Evolutionary conservation across 2,329 filamentous ascomycete genomes (phyloP).

Genomic region (Colletotrichum spaethianum): DNA sequence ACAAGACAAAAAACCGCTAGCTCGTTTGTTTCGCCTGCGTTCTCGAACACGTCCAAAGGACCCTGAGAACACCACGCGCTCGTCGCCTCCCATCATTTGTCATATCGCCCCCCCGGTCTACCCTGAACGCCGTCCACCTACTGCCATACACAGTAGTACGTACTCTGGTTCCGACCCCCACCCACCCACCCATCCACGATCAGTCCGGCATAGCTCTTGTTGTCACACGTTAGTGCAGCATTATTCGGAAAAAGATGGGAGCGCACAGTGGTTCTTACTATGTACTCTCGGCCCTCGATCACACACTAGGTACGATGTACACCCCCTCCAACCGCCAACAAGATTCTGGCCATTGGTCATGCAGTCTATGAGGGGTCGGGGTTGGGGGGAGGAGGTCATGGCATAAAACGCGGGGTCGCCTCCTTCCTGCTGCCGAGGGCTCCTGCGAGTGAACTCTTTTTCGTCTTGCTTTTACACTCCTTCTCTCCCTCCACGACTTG

Average conservation of each 20-base stretch:
- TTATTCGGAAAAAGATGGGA: slow-evolving; percentile 17
- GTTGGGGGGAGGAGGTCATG: neutral
- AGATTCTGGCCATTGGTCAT: slow-evolving; percentile 38
- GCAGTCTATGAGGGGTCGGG: slow-evolving; percentile 32
- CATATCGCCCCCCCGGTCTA: slow-evolving; percentile 9
- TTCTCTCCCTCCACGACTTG: neutral
- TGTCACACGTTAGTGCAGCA: slow-evolving; percentile 35
- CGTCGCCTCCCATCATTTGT: slow-evolving; percentile 20
- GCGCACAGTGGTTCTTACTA: slow-evolving; percentile 28
- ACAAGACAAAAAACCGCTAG: neutral
- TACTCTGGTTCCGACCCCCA: too few species aligned
- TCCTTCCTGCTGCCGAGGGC: slow-evolving; percentile 1
- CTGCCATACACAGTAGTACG: too few species aligned
- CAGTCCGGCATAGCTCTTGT: slow-evolving; percentile 20
- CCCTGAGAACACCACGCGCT: neutral
- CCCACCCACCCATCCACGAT: slow-evolving; percentile 7
- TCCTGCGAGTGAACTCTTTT: neutral
- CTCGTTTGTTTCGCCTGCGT: neutral
- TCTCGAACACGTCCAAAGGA: slow-evolving; percentile 11
- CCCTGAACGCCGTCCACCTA: neutral
- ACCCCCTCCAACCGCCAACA: slow-evolving; percentile 27
- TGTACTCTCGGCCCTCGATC: slow-evolving; percentile 27
- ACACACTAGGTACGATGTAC: too few species aligned
- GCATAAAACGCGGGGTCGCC: slow-evolving; percentile 40
- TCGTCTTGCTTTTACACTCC: neutral